Evolutionary conservation across 2,329 filamentous ascomycete species (phyloP), one percentile per base, ranked within the genome.

Genomic region (Leptographium procerum): DNA sequence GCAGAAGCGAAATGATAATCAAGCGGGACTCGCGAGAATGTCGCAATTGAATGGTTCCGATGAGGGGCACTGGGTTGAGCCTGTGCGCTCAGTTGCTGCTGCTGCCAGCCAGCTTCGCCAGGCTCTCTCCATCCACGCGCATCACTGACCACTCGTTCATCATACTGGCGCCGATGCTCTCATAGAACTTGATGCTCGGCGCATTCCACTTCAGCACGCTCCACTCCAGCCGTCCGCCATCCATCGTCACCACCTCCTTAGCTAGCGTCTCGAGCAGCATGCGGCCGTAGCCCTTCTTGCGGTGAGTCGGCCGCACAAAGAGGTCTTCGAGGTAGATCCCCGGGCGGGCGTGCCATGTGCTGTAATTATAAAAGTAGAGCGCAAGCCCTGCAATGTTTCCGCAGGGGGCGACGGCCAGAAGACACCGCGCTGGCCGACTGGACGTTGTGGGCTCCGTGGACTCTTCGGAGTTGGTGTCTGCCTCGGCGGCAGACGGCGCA

Each of bases 321-420:
- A 97, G 76, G 68, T 97, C 92, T 71, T 97, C 92, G 43, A 97
- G 84, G 71, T 95, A 96, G 67, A 99, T 88, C 3, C 92, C 92
- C 0, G 91, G 84, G 52, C 82, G 82, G n/a, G 88, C 83, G 10
- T 88, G 83, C 94, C 94, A 97, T 0, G 92, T 96, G 68, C 86
- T 90, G 74, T 96, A 97, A 73, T 92, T 97, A 78, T 92, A 91
- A 71, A 95, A 97, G 75, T 91, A 96, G 47, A 96, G 73, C 1
- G 91, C 91, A 81, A 96, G 89, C 53, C 87, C 90, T 0, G 83
- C 88, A 0, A 70, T 70, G 45, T 73, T 68, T 13, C 75, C 71
- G 7, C 74, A 71, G 13, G 76, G 72, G 26, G 78, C 72, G 64
- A 78, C 77, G 57, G 92, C 73, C 11, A 95, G 73, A 36, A 95